These are phyloP conservation scores for Talaromyces borbonicus DNA, from an alignment of 495 filamentous ascomycete genomes.

Conservation along the genomic window DNA sequence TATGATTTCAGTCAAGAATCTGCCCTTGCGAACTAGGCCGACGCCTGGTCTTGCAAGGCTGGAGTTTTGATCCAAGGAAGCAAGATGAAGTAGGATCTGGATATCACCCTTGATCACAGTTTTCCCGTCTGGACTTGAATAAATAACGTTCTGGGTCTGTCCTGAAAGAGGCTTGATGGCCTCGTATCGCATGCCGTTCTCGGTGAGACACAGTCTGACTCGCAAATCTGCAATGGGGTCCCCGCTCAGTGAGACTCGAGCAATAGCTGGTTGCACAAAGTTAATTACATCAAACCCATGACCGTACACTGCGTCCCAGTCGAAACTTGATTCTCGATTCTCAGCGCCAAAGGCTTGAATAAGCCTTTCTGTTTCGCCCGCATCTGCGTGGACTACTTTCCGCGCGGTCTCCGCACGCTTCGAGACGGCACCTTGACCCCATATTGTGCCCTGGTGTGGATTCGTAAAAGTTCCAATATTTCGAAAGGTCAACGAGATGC, in stretches of 20 bases:
- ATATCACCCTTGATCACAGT: constrained; percentile 23
- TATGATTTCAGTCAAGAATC: constrained; percentile 22
- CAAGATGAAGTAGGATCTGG: constrained; percentile 23
- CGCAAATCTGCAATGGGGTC: constrained; percentile 48
- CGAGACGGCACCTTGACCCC: constrained; percentile 78
- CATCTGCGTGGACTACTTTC: constrained; percentile 58
- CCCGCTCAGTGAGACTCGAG: constrained; percentile 41
- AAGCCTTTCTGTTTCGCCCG: constrained; percentile 54
- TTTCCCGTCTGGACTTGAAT: constrained; percentile 18
- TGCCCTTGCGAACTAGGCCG: constrained; percentile 23
- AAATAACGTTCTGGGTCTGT: constrained; percentile 8
- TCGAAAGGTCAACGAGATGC: constrained; percentile 90
- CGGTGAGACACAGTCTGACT: constrained; percentile 46
- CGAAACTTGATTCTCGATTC: constrained; percentile 64
- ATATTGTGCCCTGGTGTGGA: constrained; percentile 51
- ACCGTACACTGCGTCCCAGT: constrained; percentile 75
- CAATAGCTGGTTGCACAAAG: constrained; percentile 41
- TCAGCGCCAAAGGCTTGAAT: constrained; percentile 76
- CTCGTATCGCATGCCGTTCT: constrained; percentile 48
- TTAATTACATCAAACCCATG: constrained; percentile 83
- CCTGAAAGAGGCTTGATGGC: constrained; percentile 12
- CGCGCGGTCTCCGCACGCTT: constrained; percentile 52
- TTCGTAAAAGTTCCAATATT: constrained; percentile 78
- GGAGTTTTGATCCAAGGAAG: constrained; percentile 15
- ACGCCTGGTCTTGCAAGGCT: constrained; percentile 19